Evolutionary conservation across 371 early-diverging fungal genomes (phyloP), one percentile per base, ranked within the genome.

Genomic region (Fennellomyces sp.): DNA sequence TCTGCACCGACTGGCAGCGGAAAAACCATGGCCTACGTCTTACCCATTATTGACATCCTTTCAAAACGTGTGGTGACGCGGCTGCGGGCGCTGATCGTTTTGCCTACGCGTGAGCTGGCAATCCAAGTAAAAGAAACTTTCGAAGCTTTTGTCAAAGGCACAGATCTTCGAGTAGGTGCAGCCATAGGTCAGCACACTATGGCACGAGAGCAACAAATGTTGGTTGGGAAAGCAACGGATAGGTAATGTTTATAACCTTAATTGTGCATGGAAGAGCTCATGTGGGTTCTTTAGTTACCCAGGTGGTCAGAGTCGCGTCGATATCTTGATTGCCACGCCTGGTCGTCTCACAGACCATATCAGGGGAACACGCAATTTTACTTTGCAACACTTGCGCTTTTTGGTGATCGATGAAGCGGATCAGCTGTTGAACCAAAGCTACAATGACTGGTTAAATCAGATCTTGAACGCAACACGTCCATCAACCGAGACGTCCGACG

Each of bases 331-430:
- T 29, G 88, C 96, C 12, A 98, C 99, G 35, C 99, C 99, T 8
- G 98, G 98, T 29, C 87, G 98, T 56, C 70, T 99, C 59, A 86
- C 94, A 29, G 98, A 98, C 69, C 97, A 96, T 63, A 68, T 96
- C 56, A 74, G 82, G 28, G 77, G 80, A 2, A 97, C 97, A 23
- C 89, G 84, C 6, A 92, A 92, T 63, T 95, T 95, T 64, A 93
- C 91, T n/a, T 75, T 97, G 23, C 89, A 91, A 45, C 95, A 97
- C 69, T 68, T 97, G 51, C 82, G 93, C 53, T 96, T 90, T 67
- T 70, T 96, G 74, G 91, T 91, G 27, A 85, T 89, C 72, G 99
- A 99, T 78, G 99, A 99, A 73, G 99, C 99, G 2, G 99, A 99
- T 81, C 90, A 97, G 26, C 70, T 98, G 36, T 69, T 98, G 56